Percentiles rank a stretch among this genome's conserved stretches.
phyloP scores from a whole-genome alignment of 805 yeast genomes.

The Teunomyces tritomae region DNA sequence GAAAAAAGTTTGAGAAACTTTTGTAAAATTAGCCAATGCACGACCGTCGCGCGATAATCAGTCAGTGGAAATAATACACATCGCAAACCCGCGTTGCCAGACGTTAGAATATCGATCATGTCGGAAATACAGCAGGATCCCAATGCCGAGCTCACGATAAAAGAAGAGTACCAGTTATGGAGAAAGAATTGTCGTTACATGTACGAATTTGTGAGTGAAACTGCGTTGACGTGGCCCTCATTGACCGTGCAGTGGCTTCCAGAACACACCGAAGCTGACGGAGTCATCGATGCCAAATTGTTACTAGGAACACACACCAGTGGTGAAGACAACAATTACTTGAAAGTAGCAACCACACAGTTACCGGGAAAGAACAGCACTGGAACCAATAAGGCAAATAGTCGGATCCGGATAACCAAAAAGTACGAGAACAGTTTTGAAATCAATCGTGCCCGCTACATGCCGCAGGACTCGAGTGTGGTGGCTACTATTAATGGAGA shows the following conservation, averaged over 20 bases:
- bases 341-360: conserved; percentile 63
- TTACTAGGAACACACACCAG: conserved; percentile 74
- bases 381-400: conserved; percentile 31
- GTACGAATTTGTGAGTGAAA: conserved; percentile 81
- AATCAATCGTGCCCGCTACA: conserved; percentile 67
- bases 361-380: conserved; percentile 43
- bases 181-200: conserved; percentile 74
- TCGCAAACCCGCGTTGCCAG: background rate
- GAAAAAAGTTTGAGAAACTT: background rate
- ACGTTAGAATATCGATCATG: background rate
- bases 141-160: conserved; percentile 43
- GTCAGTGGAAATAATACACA: background rate
- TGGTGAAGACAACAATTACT: conserved; percentile 61
- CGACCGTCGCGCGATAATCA: background rate
- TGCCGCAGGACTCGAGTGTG: conserved; percentile 56
- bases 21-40: background rate
- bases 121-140: conserved; percentile 3
- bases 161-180: conserved; percentile 77
- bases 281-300: conserved; percentile 47
- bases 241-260: conserved; percentile 79
- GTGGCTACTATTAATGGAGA: conserved; percentile 68
- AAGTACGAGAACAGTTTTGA: conserved; percentile 64
- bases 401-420: conserved; percentile 59
- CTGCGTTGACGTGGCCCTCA: conserved; percentile 81
- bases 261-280: conserved; percentile 21